Evolutionary conservation across 805 yeast genomes (phyloP).

Genomic region (Starmera dryadoides): DNA sequence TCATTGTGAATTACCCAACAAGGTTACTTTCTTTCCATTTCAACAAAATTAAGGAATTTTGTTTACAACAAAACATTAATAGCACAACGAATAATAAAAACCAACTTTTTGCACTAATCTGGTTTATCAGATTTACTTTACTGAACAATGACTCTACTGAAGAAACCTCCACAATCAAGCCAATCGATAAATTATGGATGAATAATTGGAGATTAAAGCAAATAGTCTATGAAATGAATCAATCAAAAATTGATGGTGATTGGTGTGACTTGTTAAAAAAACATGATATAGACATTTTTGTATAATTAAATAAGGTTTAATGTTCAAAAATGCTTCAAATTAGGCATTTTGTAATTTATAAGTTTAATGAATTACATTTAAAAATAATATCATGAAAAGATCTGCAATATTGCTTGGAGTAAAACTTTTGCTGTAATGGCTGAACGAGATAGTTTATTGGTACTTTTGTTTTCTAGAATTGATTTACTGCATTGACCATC

Average conservation of each 20-base stretch:
- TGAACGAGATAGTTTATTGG: not conserved
- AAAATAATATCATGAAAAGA: too few relatives aligned
- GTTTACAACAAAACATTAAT: too few relatives aligned
- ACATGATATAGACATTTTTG: not conserved
- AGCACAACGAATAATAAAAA: too few relatives aligned
- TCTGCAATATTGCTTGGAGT: too few relatives aligned
- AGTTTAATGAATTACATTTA: too few relatives aligned
- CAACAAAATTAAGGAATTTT: conserved; percentile 1
- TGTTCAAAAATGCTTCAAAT: too few relatives aligned
- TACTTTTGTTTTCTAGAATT: not conserved
- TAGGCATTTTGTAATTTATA: too few relatives aligned
- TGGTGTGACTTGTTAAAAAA: not conserved
- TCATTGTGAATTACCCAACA: conserved; percentile 16
- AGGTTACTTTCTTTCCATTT: conserved; percentile 9
- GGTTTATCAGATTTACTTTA: not conserved
- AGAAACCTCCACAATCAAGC: not conserved
- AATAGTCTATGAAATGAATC: not conserved
- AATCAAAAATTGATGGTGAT: not conserved
- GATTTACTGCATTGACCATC: not conserved
- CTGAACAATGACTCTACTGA: not conserved
- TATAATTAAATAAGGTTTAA: too few relatives aligned
- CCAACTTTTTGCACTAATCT: not conserved
- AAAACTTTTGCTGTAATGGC: too few relatives aligned
- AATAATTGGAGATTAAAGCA: not conserved
- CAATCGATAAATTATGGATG: not conserved